phyloP scores from a whole-genome alignment of 352 stramenopile species.

The Phytophthora hibernalis region DNA sequence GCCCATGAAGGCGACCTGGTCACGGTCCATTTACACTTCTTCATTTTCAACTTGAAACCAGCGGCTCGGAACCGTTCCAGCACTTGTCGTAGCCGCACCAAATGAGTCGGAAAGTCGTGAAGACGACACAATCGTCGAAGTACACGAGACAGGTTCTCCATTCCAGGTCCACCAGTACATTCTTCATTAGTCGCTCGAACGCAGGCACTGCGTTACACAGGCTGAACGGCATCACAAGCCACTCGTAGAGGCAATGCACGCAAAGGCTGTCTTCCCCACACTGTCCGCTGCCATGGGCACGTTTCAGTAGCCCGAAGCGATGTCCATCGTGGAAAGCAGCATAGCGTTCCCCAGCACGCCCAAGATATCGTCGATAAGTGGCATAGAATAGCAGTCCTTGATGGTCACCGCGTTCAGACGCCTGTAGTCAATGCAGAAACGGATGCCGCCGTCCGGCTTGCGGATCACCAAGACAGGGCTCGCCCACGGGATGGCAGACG shows the following conservation, averaged over 20 bases:
- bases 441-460: too few relatives aligned
- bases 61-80: not conserved
- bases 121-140: not conserved
- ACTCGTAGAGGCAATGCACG: not conserved
- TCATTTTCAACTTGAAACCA: not conserved
- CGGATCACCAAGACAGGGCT: too few relatives aligned
- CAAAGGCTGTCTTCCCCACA: not conserved
- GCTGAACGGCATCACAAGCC: not conserved
- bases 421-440: constrained; percentile 24
- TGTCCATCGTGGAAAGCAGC: constrained; percentile 16
- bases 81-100: not conserved
- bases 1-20: not conserved
- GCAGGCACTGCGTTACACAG: not conserved
- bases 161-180: not conserved
- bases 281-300: not conserved
- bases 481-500: too few relatives aligned
- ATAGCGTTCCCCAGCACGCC: constrained; percentile 4
- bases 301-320: too few relatives aligned
- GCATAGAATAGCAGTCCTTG: constrained; percentile 18
- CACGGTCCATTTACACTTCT: not conserved
- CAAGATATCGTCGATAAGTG: constrained; percentile 23
- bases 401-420: constrained; percentile 13
- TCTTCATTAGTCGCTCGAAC: too few relatives aligned
- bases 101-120: not conserved
- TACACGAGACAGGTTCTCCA: not conserved